Base-by-base conservation (phyloP, 2,329 filamentous ascomycete genomes). In the Fusarium verrucosum region DNA sequence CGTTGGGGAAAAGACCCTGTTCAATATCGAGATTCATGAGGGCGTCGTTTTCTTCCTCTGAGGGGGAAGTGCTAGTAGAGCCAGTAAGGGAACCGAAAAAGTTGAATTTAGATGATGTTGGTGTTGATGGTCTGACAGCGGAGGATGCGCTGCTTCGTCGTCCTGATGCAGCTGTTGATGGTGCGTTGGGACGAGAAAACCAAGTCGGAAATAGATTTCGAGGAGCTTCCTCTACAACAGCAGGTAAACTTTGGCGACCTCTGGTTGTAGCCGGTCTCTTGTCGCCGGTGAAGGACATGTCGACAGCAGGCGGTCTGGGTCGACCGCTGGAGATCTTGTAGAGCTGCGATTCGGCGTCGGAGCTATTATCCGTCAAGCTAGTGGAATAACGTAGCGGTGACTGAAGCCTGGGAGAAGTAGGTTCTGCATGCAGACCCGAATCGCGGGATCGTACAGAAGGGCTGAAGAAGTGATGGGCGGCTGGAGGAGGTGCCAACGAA, bases 1-100 rank as follows among this genome's bases (percentile, higher is more conserved):
- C 77, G 2, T 74, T 62, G 0, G 85, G 84, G 58, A 83, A 87
- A 13, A 89, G 79, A 1, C 82, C 82, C 2, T 81, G 72, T 28
- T 84, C 81, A 35, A 89, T 79, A 69, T 88, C 80, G 44, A 89
- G 76, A 45, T 79, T 80, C 66, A 82, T 80, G 7, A 88, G 79
- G 56, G 87, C 84, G 58, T 88, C 85, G 51, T 83, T 76, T 22
- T 72, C 75, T 14, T 68, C 72, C 30, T 66, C 63, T 10, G 72
- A n/a, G 20, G 69, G 53, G 20, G 72, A 57, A 28, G 67, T 80
- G 40, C 83, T 72, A 11, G 80, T 76, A 7, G 82, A 78, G 72
- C 83, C 76, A 45, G 53, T 30, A 20, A 80, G 77, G 4, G 81
- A 79, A 4, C 79, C 73, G 41, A 85, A 73, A 64, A 84, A 81